Evolutionary conservation across 352 stramenopile genomes (phyloP), one percentile per base, ranked within the genome.

Genomic region (Nothophytophthora sp.): DNA sequence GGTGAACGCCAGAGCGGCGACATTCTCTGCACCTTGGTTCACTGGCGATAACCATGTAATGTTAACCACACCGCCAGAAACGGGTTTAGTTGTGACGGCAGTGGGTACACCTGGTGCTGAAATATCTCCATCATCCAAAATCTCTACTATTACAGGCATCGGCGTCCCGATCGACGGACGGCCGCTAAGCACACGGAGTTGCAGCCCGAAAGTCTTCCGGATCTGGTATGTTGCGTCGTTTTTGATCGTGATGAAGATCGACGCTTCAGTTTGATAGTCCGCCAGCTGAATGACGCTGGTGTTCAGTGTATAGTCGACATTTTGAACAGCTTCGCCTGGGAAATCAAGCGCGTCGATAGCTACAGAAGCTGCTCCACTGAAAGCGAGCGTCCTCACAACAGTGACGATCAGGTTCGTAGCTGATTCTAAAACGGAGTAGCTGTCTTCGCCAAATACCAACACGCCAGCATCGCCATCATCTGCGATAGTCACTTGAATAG

Each of bases 381-480:
- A 67, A 18, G 41, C 58, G 2, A 55, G 50, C 6, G 39, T 32
- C n/a, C 73, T 49, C 0, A 48, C 25, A 20, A 88, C 59, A 0
- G 25, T 29, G 7, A 86, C 27, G 9, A 8, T 28, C 2, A 83
- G n/a, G 0, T 22, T 35, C 0, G 16, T 9, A 0, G 23, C n/a
- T 0, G 65, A 70, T 55, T 88, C 76, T 0, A 53, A 19, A 0
- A 81, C 38, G 9, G 40, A 49, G 18, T 72, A 81, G 3, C 16
- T 27, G 0, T 43, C 4, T n/a, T 65, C 50, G 0, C 25, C 35
- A 33, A 88, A 86, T 28, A 66, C 57, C 1, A 88, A 12, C 0
- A 57, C 18, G 2, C 76, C 76, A 12, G 63, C 61, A 24, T 88
- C 76, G 4, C 76, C 71, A 34, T 88, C 73, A 9, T 88, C 76